Percentiles rank a stretch among this genome's conserved stretches.
Conservation (phyloP, 345 rosid species). For the Linum tenue region DNA sequence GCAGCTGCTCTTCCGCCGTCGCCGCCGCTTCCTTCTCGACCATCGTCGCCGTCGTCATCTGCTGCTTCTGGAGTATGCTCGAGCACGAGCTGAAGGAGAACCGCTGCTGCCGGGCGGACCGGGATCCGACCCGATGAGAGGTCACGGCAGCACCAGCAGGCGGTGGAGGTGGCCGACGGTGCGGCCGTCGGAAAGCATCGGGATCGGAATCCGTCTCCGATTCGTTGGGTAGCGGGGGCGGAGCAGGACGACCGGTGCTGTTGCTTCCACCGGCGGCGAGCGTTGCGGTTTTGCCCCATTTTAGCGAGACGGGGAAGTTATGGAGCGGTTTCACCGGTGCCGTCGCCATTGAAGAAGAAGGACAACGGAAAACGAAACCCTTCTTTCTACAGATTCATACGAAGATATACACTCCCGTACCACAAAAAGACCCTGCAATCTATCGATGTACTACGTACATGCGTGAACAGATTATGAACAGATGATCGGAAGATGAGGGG, state of each 20-base stretch:
- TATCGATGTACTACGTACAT: background rate
- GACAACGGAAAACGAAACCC: background rate
- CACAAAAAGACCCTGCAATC: background rate
- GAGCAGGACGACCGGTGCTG: background rate
- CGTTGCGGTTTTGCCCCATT: slow-evolving; percentile 38
- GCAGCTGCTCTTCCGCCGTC: slow-evolving; percentile 15
- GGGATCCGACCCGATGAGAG: slow-evolving; percentile 46
- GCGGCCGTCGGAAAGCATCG: slow-evolving; percentile 10
- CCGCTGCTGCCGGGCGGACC: slow-evolving; percentile 48
- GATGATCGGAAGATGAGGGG: background rate
- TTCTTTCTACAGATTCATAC: too few relatives aligned
- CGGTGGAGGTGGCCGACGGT: background rate
- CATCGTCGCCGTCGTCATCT: slow-evolving; percentile 2
- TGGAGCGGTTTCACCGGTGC: slow-evolving; percentile 62
- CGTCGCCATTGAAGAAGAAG: slow-evolving; percentile 34
- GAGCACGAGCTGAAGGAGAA: slow-evolving; percentile 33
- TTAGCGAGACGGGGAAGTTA: slow-evolving; percentile 53
- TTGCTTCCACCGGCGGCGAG: slow-evolving; percentile 1
- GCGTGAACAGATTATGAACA: background rate
- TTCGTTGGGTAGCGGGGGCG: background rate
- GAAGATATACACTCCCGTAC: too few relatives aligned
- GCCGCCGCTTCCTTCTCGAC: slow-evolving; percentile 1
- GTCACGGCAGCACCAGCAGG: slow-evolving; percentile 13
- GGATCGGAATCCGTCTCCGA: slow-evolving; percentile 24
- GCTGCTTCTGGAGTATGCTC: slow-evolving; percentile 9